Conservation (phyloP, 2,329 filamentous ascomycete genomes). For the Calonectria leucothoes region DNA sequence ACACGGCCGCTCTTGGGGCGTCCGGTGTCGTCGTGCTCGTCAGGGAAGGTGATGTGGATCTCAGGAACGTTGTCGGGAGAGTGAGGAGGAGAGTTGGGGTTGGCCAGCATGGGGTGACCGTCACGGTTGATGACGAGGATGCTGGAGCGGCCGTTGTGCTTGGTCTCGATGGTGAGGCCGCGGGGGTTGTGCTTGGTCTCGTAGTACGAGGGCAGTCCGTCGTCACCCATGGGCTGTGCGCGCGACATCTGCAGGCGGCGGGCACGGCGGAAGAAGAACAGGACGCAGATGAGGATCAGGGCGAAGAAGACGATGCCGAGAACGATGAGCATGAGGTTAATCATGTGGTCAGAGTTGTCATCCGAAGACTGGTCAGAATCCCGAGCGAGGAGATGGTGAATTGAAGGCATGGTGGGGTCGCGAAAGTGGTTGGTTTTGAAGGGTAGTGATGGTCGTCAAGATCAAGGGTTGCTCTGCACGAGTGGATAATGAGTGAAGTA, state of each 20-base stretch:
- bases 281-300: constrained; percentile 73
- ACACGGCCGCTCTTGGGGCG: constrained; percentile 87
- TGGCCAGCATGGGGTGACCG: constrained; percentile 78
- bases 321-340: constrained; percentile 83
- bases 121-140: constrained; percentile 85
- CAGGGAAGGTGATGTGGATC: constrained; percentile 98
- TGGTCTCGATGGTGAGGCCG: constrained; percentile 69
- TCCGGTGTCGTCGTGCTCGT: constrained; percentile 89
- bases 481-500: constrained; percentile 34
- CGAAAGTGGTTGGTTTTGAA: constrained; percentile 22
- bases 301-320: constrained; percentile 81
- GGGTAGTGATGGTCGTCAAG: constrained; percentile 13
- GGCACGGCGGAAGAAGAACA: constrained; percentile 79
- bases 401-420: constrained; percentile 40
- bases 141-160: constrained; percentile 69
- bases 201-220: constrained; percentile 77
- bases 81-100: constrained; percentile 79
- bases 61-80: constrained; percentile 89
- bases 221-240: constrained; percentile 48
- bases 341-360: constrained; percentile 68
- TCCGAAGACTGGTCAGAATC: constrained; percentile 45
- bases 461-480: constrained; percentile 32
- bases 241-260: constrained; percentile 57
- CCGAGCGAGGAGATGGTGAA: constrained; percentile 38
- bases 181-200: constrained; percentile 65